Evolutionary conservation across 768 basidiomycete genomes (phyloP).

Genomic region (Auricularia auricula-judae): DNA sequence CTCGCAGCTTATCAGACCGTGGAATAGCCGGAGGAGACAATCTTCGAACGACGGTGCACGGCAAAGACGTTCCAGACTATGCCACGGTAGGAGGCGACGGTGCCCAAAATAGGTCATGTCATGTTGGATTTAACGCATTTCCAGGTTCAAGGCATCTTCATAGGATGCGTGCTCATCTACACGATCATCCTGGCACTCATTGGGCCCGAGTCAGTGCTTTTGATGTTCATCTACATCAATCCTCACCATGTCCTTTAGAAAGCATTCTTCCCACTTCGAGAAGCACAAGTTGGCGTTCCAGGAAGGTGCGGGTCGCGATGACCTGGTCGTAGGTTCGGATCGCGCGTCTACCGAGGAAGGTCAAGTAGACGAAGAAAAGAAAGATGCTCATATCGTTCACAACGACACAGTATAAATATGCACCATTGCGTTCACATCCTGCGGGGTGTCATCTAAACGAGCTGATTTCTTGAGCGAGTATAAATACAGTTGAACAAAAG

Average conservation of each 20-base stretch:
- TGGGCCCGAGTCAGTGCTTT: slow-evolving; percentile 57
- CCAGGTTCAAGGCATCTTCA: slow-evolving; percentile 63
- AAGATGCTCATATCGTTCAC: not conserved
- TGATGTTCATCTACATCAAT: not conserved
- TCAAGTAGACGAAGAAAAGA: not conserved
- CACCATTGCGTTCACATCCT: too few relatives aligned
- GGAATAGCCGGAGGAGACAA: slow-evolving; percentile 47
- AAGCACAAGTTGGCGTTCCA: slow-evolving; percentile 71
- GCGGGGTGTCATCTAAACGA: too few relatives aligned
- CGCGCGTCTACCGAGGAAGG: not conserved
- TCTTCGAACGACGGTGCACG: slow-evolving; percentile 36
- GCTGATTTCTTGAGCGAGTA: too few relatives aligned
- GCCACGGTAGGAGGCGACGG: slow-evolving; percentile 36
- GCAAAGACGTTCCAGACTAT: slow-evolving; percentile 46
- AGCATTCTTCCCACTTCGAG: slow-evolving; percentile 77
- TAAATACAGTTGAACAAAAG: too few relatives aligned
- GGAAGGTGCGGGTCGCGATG: slow-evolving; percentile 49
- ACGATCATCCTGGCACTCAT: slow-evolving; percentile 65
- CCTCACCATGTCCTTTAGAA: slow-evolving; percentile 24
- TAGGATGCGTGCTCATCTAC: slow-evolving; percentile 72
- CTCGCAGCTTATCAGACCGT: too few relatives aligned
- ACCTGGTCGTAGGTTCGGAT: slow-evolving; percentile 9
- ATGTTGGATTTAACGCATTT: not conserved
- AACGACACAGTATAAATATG: not conserved
- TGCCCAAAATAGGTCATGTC: not conserved